A percentile compares a stretch with the other conserved stretches of the same genome.
Evolutionary conservation across 257 asterid genomes (phyloP).

Genomic region (Scutellaria baicalensis): DNA sequence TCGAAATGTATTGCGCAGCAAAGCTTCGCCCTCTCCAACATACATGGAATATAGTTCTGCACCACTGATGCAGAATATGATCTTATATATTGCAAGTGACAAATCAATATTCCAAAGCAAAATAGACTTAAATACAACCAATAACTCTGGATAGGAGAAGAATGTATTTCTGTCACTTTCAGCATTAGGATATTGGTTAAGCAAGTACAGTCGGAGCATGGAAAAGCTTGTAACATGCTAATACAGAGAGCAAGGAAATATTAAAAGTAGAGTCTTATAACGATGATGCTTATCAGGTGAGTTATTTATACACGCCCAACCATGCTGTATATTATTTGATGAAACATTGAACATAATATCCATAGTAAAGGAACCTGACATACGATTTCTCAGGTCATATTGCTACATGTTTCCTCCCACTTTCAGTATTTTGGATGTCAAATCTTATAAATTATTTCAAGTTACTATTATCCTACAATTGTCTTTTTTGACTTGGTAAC

Average conservation of each 20-base stretch:
- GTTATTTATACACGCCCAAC: neutral
- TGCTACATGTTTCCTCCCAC: neutral
- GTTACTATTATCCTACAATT: neutral
- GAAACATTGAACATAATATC: neutral
- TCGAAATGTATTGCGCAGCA: conserved; percentile 75
- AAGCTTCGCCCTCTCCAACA: conserved; percentile 98
- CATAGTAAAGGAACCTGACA: neutral
- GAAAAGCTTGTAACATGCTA: neutral
- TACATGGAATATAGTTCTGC: conserved; percentile 92
- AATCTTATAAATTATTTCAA: neutral
- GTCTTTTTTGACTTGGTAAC: neutral
- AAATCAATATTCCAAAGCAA: conserved; percentile 7
- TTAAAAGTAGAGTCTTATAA: neutral
- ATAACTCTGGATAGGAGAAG: neutral
- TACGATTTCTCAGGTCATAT: neutral
- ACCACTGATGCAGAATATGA: conserved; percentile 47
- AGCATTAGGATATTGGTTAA: neutral
- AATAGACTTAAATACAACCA: neutral
- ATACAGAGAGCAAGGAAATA: neutral
- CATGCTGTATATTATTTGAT: neutral
- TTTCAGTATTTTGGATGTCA: neutral
- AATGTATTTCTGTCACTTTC: neutral
- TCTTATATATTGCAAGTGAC: conserved; percentile 13
- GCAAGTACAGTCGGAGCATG: neutral
- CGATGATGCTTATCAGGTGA: neutral